A percentile compares a stretch with the other conserved stretches of the same genome.
Evolutionary conservation across 129 eudicot species (phyloP).

Genomic region (Deinandra increscens): DNA sequence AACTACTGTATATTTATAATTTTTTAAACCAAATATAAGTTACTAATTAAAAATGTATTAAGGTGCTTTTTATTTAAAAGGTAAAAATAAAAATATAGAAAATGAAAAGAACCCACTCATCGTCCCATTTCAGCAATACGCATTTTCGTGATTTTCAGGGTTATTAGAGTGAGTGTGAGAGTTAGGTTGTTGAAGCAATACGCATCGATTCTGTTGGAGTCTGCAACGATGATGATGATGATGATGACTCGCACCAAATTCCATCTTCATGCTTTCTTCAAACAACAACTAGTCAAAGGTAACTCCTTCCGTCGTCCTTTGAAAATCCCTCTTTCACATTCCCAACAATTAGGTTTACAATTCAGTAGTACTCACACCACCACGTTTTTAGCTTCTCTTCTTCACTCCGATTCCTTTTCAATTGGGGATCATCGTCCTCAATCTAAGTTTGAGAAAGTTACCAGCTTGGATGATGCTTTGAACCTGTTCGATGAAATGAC

Average conservation of each 20-base stretch:
- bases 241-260: neutral
- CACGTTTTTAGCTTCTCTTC: neutral
- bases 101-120: too few relatives aligned
- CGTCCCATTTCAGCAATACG: too few relatives aligned
- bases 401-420: neutral
- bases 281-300: neutral
- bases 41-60: too few relatives aligned
- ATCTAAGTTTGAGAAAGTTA: neutral
- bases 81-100: too few relatives aligned
- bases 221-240: too few relatives aligned
- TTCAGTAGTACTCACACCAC: neutral
- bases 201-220: too few relatives aligned
- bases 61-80: too few relatives aligned
- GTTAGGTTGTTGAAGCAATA: too few relatives aligned
- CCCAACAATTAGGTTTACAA: neutral
- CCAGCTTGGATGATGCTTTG: constrained; percentile 8
- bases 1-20: too few relatives aligned
- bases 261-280: neutral
- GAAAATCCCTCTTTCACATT: neutral
- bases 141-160: too few relatives aligned
- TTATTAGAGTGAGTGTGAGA: too few relatives aligned
- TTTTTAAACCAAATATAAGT: too few relatives aligned
- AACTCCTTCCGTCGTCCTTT: neutral
- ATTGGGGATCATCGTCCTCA: neutral
- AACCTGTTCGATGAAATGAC: constrained; percentile 7